Conservation (phyloP, 2,329 filamentous ascomycete species). For the Claviceps sp. region DNA sequence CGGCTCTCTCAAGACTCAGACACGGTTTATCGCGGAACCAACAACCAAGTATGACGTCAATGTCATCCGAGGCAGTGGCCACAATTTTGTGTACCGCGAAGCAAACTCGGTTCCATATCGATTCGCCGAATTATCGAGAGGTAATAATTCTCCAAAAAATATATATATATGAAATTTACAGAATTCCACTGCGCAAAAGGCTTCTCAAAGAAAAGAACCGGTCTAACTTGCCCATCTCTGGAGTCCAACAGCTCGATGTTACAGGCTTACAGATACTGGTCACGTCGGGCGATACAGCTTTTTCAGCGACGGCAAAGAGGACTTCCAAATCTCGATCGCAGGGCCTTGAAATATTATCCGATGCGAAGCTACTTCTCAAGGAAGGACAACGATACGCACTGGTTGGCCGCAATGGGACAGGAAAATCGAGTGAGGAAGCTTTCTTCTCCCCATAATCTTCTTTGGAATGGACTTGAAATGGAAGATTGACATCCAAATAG, state of each 20-base stretch:
- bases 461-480: neutral
- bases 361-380: conserved; percentile 59
- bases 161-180: too few relatives aligned
- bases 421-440: conserved; percentile 56
- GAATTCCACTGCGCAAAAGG: neutral
- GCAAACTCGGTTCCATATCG: conserved; percentile 53
- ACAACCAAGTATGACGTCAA: conserved; percentile 28
- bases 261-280: conserved; percentile 62
- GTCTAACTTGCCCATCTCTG: neutral
- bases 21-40: too few relatives aligned
- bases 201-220: too few relatives aligned
- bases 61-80: conserved; percentile 34
- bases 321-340: conserved; percentile 32
- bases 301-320: conserved; percentile 34
- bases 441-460: neutral
- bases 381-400: conserved; percentile 64
- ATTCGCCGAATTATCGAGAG: conserved; percentile 41
- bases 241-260: conserved; percentile 43
- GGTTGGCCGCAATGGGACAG: conserved; percentile 67
- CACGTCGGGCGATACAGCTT: conserved; percentile 25
- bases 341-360: conserved; percentile 53
- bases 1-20: too few relatives aligned
- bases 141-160: conserved; percentile 19
- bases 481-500: conserved; percentile 21
- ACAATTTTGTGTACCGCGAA: conserved; percentile 51